A percentile compares a stretch with the other conserved stretches of the same genome.
Evolutionary conservation across 78 protist genomes (phyloP).

Genomic region (Dictyostelium purpureum): DNA sequence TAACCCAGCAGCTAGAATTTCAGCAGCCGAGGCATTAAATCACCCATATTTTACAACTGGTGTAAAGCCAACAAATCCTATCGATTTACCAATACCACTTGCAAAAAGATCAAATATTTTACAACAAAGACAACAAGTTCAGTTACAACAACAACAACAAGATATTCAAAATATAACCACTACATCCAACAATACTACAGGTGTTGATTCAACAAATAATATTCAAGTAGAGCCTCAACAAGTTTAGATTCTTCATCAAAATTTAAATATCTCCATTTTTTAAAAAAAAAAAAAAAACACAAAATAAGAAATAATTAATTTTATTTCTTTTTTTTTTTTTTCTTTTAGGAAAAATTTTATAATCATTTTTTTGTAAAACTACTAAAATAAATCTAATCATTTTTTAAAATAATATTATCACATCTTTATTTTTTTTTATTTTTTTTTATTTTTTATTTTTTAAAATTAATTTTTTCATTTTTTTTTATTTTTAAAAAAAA

Average conservation of each 20-base stretch:
- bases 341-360: neutral
- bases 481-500: no score
- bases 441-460: neutral
- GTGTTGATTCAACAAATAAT: no score
- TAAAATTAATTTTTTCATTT: neutral
- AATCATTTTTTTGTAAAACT: neutral
- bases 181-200: neutral
- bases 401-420: neutral
- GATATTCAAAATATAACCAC: neutral
- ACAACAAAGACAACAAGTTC: neutral
- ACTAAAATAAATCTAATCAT: neutral
- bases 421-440: no score
- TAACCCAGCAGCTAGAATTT: slow-evolving; percentile 63
- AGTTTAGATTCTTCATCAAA: neutral
- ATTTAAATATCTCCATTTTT: no score
- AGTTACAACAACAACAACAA: neutral
- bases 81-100: slow-evolving; percentile 49
- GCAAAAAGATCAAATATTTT: neutral
- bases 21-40: slow-evolving; percentile 78
- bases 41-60: slow-evolving; percentile 78
- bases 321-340: neutral
- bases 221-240: neutral
- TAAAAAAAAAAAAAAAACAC: neutral
- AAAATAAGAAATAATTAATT: slow-evolving; percentile 5
- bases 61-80: slow-evolving; percentile 42